Percentiles rank a stretch among this genome's conserved stretches.
Evolutionary conservation across 1,284 basidiomycete species (phyloP).

Genomic region (Boletellus deceptivus): DNA sequence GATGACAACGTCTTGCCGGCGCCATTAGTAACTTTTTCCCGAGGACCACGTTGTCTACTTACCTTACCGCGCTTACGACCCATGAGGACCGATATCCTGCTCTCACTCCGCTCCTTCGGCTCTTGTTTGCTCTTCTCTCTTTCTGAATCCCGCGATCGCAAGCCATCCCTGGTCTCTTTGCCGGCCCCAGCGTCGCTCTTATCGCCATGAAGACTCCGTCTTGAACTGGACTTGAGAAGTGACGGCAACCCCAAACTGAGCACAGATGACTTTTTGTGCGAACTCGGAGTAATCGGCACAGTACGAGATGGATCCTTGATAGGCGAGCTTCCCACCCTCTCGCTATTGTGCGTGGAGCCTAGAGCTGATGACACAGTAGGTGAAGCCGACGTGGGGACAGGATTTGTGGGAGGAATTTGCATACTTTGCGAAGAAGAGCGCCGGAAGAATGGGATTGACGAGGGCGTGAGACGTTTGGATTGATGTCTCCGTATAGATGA

Average conservation of each 20-base stretch:
- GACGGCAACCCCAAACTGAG: slow-evolving; percentile 76
- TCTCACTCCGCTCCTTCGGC: slow-evolving; percentile 79
- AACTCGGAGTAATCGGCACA: slow-evolving; percentile 54
- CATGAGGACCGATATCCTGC: slow-evolving; percentile 83
- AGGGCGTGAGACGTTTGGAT: slow-evolving; percentile 84
- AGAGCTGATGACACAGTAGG: slow-evolving; percentile 52
- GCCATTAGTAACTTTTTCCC: slow-evolving; percentile 15
- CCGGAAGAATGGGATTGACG: slow-evolving; percentile 94
- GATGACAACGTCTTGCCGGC: slow-evolving; percentile 76
- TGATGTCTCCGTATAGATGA: slow-evolving; percentile 64
- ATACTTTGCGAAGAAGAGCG: slow-evolving; percentile 89
- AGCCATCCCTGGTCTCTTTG: slow-evolving; percentile 45
- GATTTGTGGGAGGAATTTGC: slow-evolving; percentile 50
- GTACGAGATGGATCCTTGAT: slow-evolving; percentile 51
- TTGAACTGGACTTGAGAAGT: slow-evolving; percentile 80
- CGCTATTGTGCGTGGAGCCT: slow-evolving; percentile 39
- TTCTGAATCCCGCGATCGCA: slow-evolving; percentile 45
- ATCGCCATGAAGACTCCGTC: slow-evolving; percentile 74
- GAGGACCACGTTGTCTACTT: slow-evolving; percentile 25
- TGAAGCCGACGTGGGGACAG: slow-evolving; percentile 43
- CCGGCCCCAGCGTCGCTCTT: slow-evolving; percentile 54
- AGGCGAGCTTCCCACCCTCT: slow-evolving; percentile 47
- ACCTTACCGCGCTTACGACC: slow-evolving; percentile 93
- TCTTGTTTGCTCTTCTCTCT: slow-evolving; percentile 72
- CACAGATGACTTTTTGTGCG: slow-evolving; percentile 74